Percentiles rank a stretch among this genome's conserved stretches.
phyloP scores from a whole-genome alignment of 768 basidiomycete species.

The Psilocybe cubensis region DNA sequence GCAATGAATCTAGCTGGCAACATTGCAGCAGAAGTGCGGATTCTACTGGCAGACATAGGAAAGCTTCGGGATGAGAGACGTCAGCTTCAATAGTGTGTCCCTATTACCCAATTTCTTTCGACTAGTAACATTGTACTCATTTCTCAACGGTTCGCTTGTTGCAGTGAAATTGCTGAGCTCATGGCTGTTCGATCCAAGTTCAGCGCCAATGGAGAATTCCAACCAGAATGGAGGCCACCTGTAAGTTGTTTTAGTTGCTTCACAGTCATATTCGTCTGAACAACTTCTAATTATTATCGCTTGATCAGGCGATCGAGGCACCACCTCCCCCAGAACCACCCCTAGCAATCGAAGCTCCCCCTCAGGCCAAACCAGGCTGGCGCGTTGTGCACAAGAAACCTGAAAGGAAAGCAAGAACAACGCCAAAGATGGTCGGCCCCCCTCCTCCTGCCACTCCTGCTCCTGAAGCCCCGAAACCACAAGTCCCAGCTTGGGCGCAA shows the following conservation, averaged over 20 bases:
- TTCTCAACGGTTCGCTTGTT: not conserved
- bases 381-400: conserved; percentile 70
- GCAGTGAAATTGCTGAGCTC: conserved; percentile 82
- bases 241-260: conserved; percentile 38
- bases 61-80: conserved; percentile 78
- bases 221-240: conserved; percentile 72
- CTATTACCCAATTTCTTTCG: not conserved
- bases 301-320: conserved; percentile 37
- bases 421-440: conserved; percentile 43
- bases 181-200: conserved; percentile 86
- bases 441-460: conserved; percentile 44
- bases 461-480: conserved; percentile 50
- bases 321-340: conserved; percentile 46
- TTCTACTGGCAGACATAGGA: conserved; percentile 79
- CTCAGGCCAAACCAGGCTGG: conserved; percentile 72
- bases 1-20: conserved; percentile 87
- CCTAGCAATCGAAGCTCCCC: conserved; percentile 47
- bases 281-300: not conserved
- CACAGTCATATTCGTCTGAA: not conserved
- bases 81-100: conserved; percentile 74
- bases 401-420: conserved; percentile 52
- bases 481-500: conserved; percentile 80
- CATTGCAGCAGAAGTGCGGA: conserved; percentile 77
- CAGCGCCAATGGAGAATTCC: conserved; percentile 77
- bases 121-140: not conserved